Percentiles rank a stretch among this genome's conserved stretches.
These are phyloP conservation scores for Xylaria longipes DNA, from an alignment of 495 filamentous ascomycete genomes.

Conservation along the genomic window DNA sequence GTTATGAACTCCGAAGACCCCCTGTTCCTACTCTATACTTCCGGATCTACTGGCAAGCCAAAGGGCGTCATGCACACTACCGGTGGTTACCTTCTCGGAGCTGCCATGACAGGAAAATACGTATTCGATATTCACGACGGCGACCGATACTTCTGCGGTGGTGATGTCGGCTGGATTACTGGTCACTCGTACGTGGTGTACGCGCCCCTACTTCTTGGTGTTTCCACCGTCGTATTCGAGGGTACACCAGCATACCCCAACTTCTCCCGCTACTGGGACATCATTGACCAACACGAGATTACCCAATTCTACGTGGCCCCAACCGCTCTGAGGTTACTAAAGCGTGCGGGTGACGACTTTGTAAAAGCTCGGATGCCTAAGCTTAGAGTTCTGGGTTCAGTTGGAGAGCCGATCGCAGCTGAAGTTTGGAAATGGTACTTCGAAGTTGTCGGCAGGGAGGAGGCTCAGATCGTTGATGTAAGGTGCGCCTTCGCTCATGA, in stretches of 20 bases:
- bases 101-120: conserved; percentile 94
- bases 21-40: conserved; percentile 97
- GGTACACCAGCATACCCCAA: conserved; percentile 96
- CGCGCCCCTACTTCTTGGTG: conserved; percentile 88
- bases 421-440: conserved; percentile 99
- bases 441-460: conserved; percentile 91
- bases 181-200: conserved; percentile 99
- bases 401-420: conserved; percentile 96
- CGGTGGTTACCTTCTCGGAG: conserved; percentile 90
- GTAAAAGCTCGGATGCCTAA: conserved; percentile 88
- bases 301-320: conserved; percentile 99
- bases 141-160: conserved; percentile 95
- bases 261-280: conserved; percentile 99
- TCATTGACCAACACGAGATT: conserved; percentile 91
- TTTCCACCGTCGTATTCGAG: conserved; percentile 97
- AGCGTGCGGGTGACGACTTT: conserved; percentile 92
- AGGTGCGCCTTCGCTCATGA: conserved; percentile 39
- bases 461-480: conserved; percentile 94
- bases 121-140: conserved; percentile 97
- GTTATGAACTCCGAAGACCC: conserved; percentile 92
- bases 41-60: conserved; percentile 95
- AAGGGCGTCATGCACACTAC: conserved; percentile 99
- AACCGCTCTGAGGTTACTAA: conserved; percentile 89
- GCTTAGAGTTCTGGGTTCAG: conserved; percentile 90
- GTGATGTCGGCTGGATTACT: conserved; percentile 99